Evolutionary conservation across 208 protist species (phyloP).

Genomic region (Angomonas deanei): DNA sequence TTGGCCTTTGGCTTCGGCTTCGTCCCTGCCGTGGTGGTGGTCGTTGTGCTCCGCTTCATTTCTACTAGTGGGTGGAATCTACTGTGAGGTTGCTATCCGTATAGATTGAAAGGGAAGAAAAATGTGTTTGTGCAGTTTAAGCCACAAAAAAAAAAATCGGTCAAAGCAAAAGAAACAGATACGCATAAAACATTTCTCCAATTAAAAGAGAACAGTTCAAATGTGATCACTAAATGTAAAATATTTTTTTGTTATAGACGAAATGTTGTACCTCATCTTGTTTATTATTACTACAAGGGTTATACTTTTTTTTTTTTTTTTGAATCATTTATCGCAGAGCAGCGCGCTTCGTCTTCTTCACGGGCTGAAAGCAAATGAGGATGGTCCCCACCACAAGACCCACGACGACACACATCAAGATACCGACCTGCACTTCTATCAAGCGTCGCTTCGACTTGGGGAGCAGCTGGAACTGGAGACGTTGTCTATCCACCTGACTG

Average conservation of each 20-base stretch:
- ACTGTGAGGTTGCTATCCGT: too few relatives aligned
- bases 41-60: not conserved
- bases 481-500: constrained; percentile 63
- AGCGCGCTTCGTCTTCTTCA: constrained; percentile 59
- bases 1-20: not conserved
- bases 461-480: constrained; percentile 80
- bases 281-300: not conserved
- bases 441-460: constrained; percentile 58
- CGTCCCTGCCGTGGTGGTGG: not conserved
- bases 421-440: constrained; percentile 58
- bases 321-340: constrained; percentile 34
- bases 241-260: constrained; percentile 4
- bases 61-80: not conserved
- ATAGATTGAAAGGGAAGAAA: constrained; percentile 5
- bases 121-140: too few relatives aligned
- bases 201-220: too few relatives aligned
- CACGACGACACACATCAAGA: constrained; percentile 39
- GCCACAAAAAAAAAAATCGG: not conserved
- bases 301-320: constrained; percentile 5
- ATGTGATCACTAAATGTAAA: not conserved
- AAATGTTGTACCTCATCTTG: too few relatives aligned
- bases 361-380: constrained; percentile 49
- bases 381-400: constrained; percentile 44
- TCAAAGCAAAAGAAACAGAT: constrained; percentile 3
- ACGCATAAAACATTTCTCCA: too few relatives aligned